Conservation (phyloP, 176 grass and related monocot species). For the Oryza longistaminata region DNA sequence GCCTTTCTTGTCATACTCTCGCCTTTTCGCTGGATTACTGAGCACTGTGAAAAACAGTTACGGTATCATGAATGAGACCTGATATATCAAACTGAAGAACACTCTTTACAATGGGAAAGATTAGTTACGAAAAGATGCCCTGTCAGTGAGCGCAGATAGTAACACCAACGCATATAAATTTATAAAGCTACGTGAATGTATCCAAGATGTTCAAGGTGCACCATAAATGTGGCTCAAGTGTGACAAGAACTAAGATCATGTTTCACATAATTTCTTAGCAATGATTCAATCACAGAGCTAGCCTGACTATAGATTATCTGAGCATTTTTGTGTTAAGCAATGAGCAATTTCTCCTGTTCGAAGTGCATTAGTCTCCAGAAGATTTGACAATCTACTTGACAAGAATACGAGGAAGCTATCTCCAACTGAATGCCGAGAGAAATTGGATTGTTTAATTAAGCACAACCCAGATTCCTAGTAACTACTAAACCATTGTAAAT, state of each 20-base stretch:
- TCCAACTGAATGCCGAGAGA: not conserved
- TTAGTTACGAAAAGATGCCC: not conserved
- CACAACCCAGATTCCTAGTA: not conserved
- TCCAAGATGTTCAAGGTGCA: not conserved
- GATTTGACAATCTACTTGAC: not conserved
- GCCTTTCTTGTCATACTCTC: conserved; percentile 77
- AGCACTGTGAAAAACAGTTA: conserved; percentile 63
- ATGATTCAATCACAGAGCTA: not conserved
- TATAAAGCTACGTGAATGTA: not conserved
- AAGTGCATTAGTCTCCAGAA: not conserved
- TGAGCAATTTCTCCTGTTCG: not conserved
- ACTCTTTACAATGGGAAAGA: not conserved
- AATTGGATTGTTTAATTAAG: not conserved
- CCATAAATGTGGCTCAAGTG: not conserved
- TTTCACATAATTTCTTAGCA: conserved; percentile 1
- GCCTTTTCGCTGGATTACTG: conserved; percentile 81
- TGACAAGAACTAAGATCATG: not conserved
- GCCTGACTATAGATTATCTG: not conserved
- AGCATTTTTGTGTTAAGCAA: conserved; percentile 10
- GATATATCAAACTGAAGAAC: not conserved
- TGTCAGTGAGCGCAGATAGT: not conserved
- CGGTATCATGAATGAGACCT: conserved; percentile 7
- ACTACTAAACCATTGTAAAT: not conserved
- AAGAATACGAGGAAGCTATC: not conserved
- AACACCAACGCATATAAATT: not conserved